Evolutionary conservation across 2,329 filamentous ascomycete genomes (phyloP), one percentile per base, ranked within the genome.

Genomic region (Arthrocladium fulminans): DNA sequence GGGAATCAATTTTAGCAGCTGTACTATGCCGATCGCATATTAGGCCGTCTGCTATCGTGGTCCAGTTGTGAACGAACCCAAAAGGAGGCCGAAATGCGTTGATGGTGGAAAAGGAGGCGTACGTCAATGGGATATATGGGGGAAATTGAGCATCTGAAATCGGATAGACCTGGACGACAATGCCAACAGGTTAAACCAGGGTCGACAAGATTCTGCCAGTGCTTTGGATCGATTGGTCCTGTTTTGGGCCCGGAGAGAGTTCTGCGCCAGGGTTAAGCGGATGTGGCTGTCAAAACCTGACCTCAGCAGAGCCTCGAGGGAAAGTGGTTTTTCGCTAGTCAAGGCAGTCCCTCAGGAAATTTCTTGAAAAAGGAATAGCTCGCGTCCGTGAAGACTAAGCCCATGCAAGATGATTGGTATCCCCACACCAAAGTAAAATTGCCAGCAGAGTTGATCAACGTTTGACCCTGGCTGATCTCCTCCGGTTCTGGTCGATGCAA

Each of bases 51-150:
- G 32, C 23, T 19, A 32, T 38, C 17, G 34, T 38, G 44, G 29
- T 45, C 29, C 12, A 39, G 32, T 13, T 38, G 44, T 27, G 10
- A 27, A 8, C 12, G 15, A 24, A 29, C n/a, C 17, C n/a, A 13
- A 30, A n/a, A 10, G 3, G 3, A 29, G 34, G 23, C 29, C 44
- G 23, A 47, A 47, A 38, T 20, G 24, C 32, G 19, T 22, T 17
- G 24, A 20, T 27, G 13, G 23, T 38, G 41, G 44, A 29, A 47
- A 38, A 47, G 22, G 44, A 39, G 44, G 44, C 44, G 44, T 47
- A 24, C 19, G 32, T 47, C 30, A 47, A 47, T 38, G 20, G 43
- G 13, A 8, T 47, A 47, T 47, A 47, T 47, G 23, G 22, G n/a
- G 22, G 41, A 44, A 24, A 44, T 44, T 44, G 41, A 32, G 40